These are phyloP conservation scores for Aurantiochytrium sp. DNA, from an alignment of 108 stramenopile species.

Conservation along the genomic window DNA sequence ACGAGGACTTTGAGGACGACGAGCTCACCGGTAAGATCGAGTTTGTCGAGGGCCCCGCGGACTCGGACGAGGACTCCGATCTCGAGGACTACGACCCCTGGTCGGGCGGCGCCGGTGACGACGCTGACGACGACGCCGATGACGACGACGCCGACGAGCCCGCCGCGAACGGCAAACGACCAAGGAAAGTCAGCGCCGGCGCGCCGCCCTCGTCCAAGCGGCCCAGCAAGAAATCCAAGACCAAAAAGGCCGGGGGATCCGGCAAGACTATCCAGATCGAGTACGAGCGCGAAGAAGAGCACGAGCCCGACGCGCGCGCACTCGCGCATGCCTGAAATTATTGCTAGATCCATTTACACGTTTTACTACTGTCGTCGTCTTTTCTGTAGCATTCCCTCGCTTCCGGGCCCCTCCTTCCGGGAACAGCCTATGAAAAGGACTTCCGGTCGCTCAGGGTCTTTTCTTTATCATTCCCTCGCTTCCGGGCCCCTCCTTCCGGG, in stretches of 20 bases:
- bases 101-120: neutral
- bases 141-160: neutral
- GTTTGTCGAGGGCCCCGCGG: conserved; percentile 28
- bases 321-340: neutral
- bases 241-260: no score
- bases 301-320: neutral
- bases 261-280: neutral
- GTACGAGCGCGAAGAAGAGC: conserved; percentile 9
- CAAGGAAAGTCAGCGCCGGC: neutral
- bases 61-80: neutral
- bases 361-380: no score
- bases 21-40: conserved; percentile 43
- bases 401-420: no score
- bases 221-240: neutral
- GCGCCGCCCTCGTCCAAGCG: neutral
- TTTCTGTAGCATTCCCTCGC: no score
- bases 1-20: conserved; percentile 23
- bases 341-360: no score
- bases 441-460: no score
- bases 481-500: no score
- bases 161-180: neutral
- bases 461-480: no score
- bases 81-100: neutral
- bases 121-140: neutral
- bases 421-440: no score